A percentile compares a stretch with the other conserved stretches of the same genome.
These are phyloP conservation scores for Geotrichum ghanense DNA, from an alignment of 805 yeast species.

Conservation along the genomic window DNA sequence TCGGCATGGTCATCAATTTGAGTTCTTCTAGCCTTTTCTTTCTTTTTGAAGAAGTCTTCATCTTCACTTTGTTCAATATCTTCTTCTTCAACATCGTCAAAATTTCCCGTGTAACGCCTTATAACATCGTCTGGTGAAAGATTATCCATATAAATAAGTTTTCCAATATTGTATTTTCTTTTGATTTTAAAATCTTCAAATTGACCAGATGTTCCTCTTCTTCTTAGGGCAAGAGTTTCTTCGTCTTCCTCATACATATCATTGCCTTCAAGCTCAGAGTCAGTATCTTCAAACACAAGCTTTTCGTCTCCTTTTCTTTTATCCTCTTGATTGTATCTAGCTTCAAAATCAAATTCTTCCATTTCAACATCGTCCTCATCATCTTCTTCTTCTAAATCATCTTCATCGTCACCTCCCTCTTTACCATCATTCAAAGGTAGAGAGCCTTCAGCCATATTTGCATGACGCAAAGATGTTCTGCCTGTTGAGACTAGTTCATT, in stretches of 20 bases:
- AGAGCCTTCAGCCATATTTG: constrained; percentile 35
- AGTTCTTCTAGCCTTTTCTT: constrained; percentile 5
- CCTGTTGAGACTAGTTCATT: constrained; percentile 38
- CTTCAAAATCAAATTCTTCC: constrained; percentile 12
- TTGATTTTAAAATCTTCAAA: constrained; percentile 43
- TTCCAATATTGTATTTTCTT: constrained; percentile 60
- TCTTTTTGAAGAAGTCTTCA: constrained; percentile 21
- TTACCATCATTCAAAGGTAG: constrained; percentile 28
- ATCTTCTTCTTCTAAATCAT: constrained; percentile 30
- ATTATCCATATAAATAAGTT: constrained; percentile 68
- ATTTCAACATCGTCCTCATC: constrained; percentile 13
- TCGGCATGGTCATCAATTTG: constrained; percentile 17
- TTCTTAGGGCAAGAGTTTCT: constrained; percentile 17
- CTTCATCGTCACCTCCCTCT: constrained; percentile 30
- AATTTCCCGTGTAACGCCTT: constrained; percentile 20
- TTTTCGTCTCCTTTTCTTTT: constrained; percentile 35
- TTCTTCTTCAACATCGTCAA: constrained; percentile 14
- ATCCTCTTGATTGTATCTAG: constrained; percentile 19
- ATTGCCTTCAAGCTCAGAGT: constrained; percentile 32
- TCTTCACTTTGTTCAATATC: constrained; percentile 24
- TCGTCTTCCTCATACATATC: constrained; percentile 25
- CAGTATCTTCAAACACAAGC: constrained; percentile 34
- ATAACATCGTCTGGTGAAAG: constrained; percentile 45
- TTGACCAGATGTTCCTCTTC: constrained; percentile 24
- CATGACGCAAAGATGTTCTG: constrained; percentile 45